Evolutionary conservation across 2,329 filamentous ascomycete species (phyloP).

Genomic region (Periglandula ipomoeae): DNA sequence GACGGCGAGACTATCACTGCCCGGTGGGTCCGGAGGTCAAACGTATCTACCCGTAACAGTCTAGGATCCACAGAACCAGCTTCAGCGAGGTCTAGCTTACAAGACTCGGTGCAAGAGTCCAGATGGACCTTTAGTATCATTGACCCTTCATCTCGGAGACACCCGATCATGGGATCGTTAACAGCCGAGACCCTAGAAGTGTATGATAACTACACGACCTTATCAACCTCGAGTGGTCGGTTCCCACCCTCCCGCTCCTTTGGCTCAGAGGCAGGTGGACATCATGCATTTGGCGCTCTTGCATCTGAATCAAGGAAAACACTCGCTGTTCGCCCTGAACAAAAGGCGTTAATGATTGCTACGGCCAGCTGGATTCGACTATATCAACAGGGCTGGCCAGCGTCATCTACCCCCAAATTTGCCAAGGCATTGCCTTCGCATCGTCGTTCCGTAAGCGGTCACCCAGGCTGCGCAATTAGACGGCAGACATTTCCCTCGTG

Average conservation of each 20-base stretch:
- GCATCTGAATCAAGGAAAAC: constrained; percentile 21
- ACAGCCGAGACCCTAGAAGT: constrained; percentile 57
- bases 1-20: constrained; percentile 51
- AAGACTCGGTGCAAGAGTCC: constrained; percentile 27
- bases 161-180: constrained; percentile 66
- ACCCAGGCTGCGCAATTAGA: constrained; percentile 1
- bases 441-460: constrained; percentile 14
- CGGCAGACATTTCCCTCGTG: constrained; percentile 11
- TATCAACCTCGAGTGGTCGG: constrained; percentile 39
- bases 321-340: constrained; percentile 21
- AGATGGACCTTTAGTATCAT: constrained; percentile 74
- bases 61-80: constrained; percentile 11
- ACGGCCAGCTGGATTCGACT: constrained; percentile 30
- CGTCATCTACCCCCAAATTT: constrained; percentile 20
- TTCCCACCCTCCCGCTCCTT: constrained; percentile 35
- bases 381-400: constrained; percentile 26
- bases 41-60: constrained; percentile 12
- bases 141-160: constrained; percentile 56
- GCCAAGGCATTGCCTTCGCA: constrained; percentile 15
- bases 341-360: constrained; percentile 28
- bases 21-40: constrained; percentile 54
- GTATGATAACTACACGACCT: constrained; percentile 55
- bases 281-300: constrained; percentile 12
- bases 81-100: constrained; percentile 15
- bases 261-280: constrained; percentile 14